These are phyloP conservation scores for Pyrenopolyporus hunteri DNA, from an alignment of 495 filamentous ascomycete genomes.

Conservation along the genomic window DNA sequence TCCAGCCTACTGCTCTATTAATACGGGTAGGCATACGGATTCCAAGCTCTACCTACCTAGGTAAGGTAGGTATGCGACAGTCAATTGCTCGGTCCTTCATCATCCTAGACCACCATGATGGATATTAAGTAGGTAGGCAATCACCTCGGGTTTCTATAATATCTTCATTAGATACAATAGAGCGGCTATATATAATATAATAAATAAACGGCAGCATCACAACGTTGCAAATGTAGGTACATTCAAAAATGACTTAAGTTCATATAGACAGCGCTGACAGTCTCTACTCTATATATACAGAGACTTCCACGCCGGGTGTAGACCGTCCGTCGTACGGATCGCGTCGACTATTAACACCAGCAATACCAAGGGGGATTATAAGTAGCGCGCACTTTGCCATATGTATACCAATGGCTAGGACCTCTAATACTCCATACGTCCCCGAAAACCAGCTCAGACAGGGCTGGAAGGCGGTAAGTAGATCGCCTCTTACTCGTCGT, in stretches of 20 bases:
- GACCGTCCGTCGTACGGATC: not conserved
- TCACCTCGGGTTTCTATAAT: too few species aligned
- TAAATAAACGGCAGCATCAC: not conserved
- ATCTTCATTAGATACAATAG: not conserved
- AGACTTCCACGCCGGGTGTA: not conserved
- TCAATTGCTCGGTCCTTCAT: too few species aligned
- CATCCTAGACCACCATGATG: too few species aligned
- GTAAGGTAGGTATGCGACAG: too few species aligned
- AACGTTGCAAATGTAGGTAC: not conserved
- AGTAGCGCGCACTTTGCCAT: slow-evolving; percentile 1
- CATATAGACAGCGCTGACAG: not conserved
- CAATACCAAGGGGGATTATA: not conserved
- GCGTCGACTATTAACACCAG: not conserved
- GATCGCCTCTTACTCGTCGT: slow-evolving; percentile 39
- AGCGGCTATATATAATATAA: not conserved
- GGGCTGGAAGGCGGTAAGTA: not conserved
- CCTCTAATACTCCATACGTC: too few species aligned
- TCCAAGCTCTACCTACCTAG: too few species aligned
- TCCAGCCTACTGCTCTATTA: too few species aligned
- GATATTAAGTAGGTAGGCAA: not conserved
- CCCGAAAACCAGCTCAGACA: not conserved
- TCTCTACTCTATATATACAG: slow-evolving; percentile 19
- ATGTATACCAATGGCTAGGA: slow-evolving; percentile 2
- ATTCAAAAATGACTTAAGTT: not conserved
- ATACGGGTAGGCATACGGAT: too few species aligned